A percentile compares a stretch with the other conserved stretches of the same genome.
phyloP scores from a whole-genome alignment of 1,284 basidiomycete genomes.

The Papiliotrema fonsecae region DNA sequence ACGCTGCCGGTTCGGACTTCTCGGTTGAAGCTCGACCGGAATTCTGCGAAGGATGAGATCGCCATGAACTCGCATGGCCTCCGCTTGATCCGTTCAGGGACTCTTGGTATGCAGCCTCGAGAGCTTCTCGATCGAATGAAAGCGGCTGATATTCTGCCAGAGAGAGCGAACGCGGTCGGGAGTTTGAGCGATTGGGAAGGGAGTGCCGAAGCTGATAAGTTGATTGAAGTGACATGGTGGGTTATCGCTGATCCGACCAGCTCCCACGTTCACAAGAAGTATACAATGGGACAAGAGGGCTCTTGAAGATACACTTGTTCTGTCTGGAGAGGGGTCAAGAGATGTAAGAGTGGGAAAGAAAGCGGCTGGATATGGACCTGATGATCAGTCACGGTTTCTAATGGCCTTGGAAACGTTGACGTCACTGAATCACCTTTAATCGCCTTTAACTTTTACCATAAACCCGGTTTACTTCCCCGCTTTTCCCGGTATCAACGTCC shows the following conservation, averaged over 20 bases:
- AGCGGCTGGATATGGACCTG: too few species aligned
- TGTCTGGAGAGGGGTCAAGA: too few species aligned
- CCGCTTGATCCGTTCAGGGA: slow-evolving; percentile 10
- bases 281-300: too few species aligned
- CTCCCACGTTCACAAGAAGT: too few species aligned
- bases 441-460: too few species aligned
- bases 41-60: slow-evolving; percentile 9
- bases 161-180: slow-evolving; percentile 23
- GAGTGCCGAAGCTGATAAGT: slow-evolving; percentile 16
- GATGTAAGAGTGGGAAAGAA: too few species aligned
- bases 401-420: too few species aligned
- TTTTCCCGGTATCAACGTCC: too few species aligned
- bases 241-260: neutral
- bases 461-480: too few species aligned
- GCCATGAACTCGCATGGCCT: slow-evolving; percentile 4
- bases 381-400: too few species aligned
- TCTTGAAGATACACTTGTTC: neutral
- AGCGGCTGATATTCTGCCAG: slow-evolving; percentile 34
- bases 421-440: too few species aligned
- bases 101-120: slow-evolving; percentile 22
- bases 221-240: neutral
- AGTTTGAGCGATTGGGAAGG: slow-evolving; percentile 23
- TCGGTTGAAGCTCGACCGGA: neutral
- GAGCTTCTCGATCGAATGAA: slow-evolving; percentile 28
- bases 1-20: neutral